Base-by-base conservation (phyloP, 129 eudicot species). In the Logfia minima region DNA sequence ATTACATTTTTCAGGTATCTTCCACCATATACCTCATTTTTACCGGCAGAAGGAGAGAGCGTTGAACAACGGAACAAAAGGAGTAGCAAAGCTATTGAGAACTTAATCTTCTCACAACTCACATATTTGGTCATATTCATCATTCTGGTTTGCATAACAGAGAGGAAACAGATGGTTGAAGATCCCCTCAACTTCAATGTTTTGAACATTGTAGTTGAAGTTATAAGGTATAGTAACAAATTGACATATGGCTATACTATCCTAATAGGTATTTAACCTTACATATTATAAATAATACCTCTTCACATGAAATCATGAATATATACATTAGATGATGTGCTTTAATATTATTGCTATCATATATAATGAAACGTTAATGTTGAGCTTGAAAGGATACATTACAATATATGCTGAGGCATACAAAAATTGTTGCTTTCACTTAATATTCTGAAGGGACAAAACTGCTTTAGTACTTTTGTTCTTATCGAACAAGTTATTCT, bases 131-230 rank as follows among this genome's bases (percentile, higher is more conserved):
- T 41, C 24, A 85, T 91, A 53, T 86, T 88, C 62, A 69, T 83
- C 37, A 74, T 87, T 16, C 79, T 85, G 2, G 79, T 87, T 58
- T 91, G 90, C 80, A 85, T 91, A 18, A 87, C 90, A 0, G 97
- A 91, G 82, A 80, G 90, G 74, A 51, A 85, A 56, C 83, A 45
- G 14, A 58, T 89, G 41, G 75, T 81, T 76, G 77, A 91, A 0
- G 97, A 91, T 84, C 97, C 95, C 23, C 84, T 91, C 65, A 91
- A 91, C 82, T 91, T 91, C 75, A 88, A 68, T 60, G 89, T 89
- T 55, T 52, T 91, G 22, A 89, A 82, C 68, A 85, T 91, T 51
- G 80, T 81, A 10, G 4, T 91, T 29, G 97, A 91, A 84, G 95
- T 91, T 8, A 71, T 75, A 74, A 91, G 97, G 97, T 89, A 83